Base-by-base conservation (phyloP, 371 early-diverging fungal genomes). In the Zychaea mexicana region DNA sequence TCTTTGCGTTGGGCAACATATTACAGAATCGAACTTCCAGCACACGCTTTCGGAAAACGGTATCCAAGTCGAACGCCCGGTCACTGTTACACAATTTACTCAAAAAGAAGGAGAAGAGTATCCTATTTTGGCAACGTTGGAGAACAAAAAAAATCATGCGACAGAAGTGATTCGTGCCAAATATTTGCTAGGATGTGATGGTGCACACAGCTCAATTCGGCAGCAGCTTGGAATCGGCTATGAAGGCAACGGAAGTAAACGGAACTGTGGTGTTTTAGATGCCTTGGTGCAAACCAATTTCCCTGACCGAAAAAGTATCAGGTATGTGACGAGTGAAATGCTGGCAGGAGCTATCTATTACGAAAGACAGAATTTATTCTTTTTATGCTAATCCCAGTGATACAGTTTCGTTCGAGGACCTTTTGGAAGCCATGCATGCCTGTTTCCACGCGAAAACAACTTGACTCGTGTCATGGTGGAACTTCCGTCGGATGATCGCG, bases 1-100 rank as follows among this genome's bases (percentile, higher is more conserved):
- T 7, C 42, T 75, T 0, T 76, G 79, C 62, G 79, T 78, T 19
- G 79, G 76, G n/a, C 79, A 78, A 28, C 79, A 78, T 49, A 78
- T 78, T 32, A 78, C 79, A 3, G 79, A 78, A 60, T 71, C 73
- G 0, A 71, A 67, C 45, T 70, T 78, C 13, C 79, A 78, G 56
- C 69, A 66, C 39, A 53, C 57, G 28, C 58, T 78, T 8, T 65
- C 79, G 2, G 45, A 65, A 12, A 38, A 61, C 45, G 76, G 72
- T 64, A 70, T 78, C 13, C 73, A 76, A 32, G 76, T 78, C 0
- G 76, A 78, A 45, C 61, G 76, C 13, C 76, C 79, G 10, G 55
- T 65, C 10, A 78, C 76, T 1, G 79, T 78, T 2, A 69, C 31
- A 12, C 45, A 60, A 28, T 53, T 65, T 22, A 33, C n/a, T n/a